Evolutionary conservation across 108 stramenopile genomes (phyloP), one percentile per base, ranked within the genome.

Genomic region (Licmophora abbreviata): DNA sequence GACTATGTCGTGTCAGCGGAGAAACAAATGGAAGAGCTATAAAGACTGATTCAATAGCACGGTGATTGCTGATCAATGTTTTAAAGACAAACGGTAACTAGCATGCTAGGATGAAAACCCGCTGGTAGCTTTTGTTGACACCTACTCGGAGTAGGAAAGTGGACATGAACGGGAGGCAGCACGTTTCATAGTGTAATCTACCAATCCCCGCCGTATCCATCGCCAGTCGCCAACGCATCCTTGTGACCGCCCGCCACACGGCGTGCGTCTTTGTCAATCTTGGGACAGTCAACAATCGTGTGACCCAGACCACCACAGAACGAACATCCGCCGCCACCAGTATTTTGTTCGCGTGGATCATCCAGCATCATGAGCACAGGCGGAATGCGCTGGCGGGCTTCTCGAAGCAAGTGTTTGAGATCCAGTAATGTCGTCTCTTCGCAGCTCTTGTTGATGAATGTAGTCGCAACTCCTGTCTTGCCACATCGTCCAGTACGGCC

Each of bases 401-500:
- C 99, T 41, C 82, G 77, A 36, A 99, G 74, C 52, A 99, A 64
- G 53, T 97, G 97, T 60, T 98, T 98, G 29, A 99, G 63, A 67
- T 99, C 97, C 47, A 99, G 61, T 25, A 99, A 54, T 0, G 91
- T 84, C 4, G 88, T 88, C 60, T 95, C 93, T 36, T 88, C 85
- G 48, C 88, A 88, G 44, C 59, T 71, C 59, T 97, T 97, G 72
- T 99, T 98, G 66, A 99, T 96, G 57, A 98, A 99, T 0, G 99
- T 99, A 11, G 99, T 99, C 5, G 97, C 99, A 0, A 99, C 99
- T 23, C 97, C 99, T 1, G 97, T 98, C 60, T 96, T 96, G 1
- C 99, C 99, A 56, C 95, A 88, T 10, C 99, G 96, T 1, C 99
- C 99, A 8, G 99, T 99, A 18, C 99, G 94, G n/a, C 97, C 99